phyloP scores from a whole-genome alignment of 345 rosid species.

The Rhizophora apiculata region DNA sequence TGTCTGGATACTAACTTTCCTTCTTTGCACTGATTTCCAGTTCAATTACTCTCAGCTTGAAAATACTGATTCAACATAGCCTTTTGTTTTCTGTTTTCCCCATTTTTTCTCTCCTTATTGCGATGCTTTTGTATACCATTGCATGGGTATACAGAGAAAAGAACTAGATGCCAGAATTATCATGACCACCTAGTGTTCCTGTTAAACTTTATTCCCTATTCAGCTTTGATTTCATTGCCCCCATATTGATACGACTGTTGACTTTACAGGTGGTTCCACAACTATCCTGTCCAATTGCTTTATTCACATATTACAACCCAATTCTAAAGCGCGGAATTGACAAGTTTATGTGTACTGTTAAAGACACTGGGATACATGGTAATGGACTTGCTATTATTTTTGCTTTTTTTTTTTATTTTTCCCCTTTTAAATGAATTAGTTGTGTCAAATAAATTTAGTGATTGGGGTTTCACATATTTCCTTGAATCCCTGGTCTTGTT shows the following conservation, averaged over 20 bases:
- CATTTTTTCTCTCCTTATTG: too few species aligned
- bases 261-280: slow-evolving; percentile 64
- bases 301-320: slow-evolving; percentile 88
- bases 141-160: too few species aligned
- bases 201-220: neutral
- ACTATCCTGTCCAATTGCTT: slow-evolving; percentile 73
- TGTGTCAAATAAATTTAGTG: too few species aligned
- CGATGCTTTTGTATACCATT: too few species aligned
- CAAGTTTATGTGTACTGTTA: slow-evolving; percentile 62
- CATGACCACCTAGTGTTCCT: neutral
- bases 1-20: too few species aligned
- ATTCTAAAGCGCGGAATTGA: slow-evolving; percentile 69
- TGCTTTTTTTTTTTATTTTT: neutral
- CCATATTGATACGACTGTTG: slow-evolving; percentile 7
- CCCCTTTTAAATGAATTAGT: neutral
- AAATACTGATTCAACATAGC: too few species aligned
- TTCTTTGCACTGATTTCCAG: too few species aligned
- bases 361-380: slow-evolving; percentile 76
- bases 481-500: slow-evolving; percentile 1
- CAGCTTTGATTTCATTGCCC: slow-evolving; percentile 4
- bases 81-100: too few species aligned
- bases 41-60: too few species aligned
- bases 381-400: slow-evolving; percentile 17
- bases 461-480: too few species aligned
- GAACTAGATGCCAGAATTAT: too few species aligned